Evolutionary conservation across 2,329 filamentous ascomycete genomes (phyloP).

Genomic region (Rhytidhysteron rufulum): DNA sequence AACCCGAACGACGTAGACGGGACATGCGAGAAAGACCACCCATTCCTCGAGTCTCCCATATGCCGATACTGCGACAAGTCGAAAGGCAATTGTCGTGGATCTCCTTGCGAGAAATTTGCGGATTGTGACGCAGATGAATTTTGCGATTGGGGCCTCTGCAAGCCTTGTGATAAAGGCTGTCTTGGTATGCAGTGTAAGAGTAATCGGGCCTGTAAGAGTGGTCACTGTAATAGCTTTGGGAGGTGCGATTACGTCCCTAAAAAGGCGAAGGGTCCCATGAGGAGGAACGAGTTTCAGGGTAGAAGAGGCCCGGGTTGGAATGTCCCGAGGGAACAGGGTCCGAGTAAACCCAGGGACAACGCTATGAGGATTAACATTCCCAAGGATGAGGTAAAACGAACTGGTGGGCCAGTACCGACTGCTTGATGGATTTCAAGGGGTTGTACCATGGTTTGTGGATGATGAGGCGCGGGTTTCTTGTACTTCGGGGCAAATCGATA

Average conservation of each 20-base stretch:
- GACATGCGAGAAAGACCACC: constrained; percentile 16
- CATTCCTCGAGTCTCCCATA: constrained; percentile 10
- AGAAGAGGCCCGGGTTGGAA: constrained; percentile 19
- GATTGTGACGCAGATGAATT: constrained; percentile 24
- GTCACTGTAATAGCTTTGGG: constrained; percentile 25
- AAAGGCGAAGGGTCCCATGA: constrained; percentile 13
- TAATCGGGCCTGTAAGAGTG: constrained; percentile 29
- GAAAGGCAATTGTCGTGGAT: constrained; percentile 7
- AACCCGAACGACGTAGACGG: constrained; percentile 10
- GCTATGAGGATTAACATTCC: constrained; percentile 24
- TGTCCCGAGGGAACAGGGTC: constrained; percentile 21
- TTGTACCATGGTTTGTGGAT: too few relatives aligned
- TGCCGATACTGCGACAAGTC: constrained; percentile 4
- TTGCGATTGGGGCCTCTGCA: constrained; percentile 27
- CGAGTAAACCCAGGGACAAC: constrained; percentile 28
- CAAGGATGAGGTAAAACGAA: constrained; percentile 17
- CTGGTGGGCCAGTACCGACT: constrained; percentile 8
- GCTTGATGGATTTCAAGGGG: too few relatives aligned
- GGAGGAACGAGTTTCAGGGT: background rate
- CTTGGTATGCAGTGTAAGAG: constrained; percentile 22
- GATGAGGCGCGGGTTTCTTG: too few relatives aligned
- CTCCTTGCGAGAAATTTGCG: constrained; percentile 19
- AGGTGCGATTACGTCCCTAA: constrained; percentile 24
- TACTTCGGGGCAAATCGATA: too few relatives aligned
- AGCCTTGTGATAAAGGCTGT: constrained; percentile 16